Base-by-base conservation (phyloP, 2,329 filamentous ascomycete genomes). In the Colletotrichum salicis region DNA sequence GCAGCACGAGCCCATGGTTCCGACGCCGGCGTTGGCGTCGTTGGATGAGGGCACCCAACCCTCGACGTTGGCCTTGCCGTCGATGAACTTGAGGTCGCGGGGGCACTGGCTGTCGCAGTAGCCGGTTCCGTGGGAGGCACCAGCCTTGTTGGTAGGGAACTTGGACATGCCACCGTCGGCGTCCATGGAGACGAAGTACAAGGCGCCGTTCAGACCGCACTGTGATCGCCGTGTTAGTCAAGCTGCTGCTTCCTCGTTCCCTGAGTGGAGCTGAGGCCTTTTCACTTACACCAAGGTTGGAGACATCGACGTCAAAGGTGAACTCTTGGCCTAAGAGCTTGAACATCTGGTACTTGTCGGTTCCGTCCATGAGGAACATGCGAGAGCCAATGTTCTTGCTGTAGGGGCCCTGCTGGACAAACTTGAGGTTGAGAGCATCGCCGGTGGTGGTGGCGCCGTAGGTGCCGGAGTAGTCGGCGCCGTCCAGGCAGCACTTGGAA, bases 251-350 rank as follows among this genome's bases (percentile, higher is more conserved):
- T 24, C 11, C 24, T 15, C 8, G 12, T 15, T 8, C n/a, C 19
- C 7, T 8, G 7, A 4, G 5, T 19, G 19, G 3, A 8, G 15
- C 2, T 8, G n/a, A 1, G n/a, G 31, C 27, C 10, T n/a, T 31
- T 7, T 10, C 6, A 69, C 70, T 72, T 66, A 72, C 70, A 51
- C 61, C 69, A 0, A 93, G 83, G 75, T 87, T 86, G 48, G 91
- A 92, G 55, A 92, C 88, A 78, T 94, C 92, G 27, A 93, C 91
- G 69, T 93, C 91, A 73, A 94, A 93, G 66, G 90, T 91, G 82
- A 94, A 90, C 80, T 94, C 92, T 77, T 91, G 86, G 80, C 89
- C 89, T 64, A 90, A 19, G 8, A 93, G 84, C 73, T 89, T 86
- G 82, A 93, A 91, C 78, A 88, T 86, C 82, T 92, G 83, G 81